These are phyloP conservation scores for Lecanosticta acicola DNA, from an alignment of 2,329 filamentous ascomycete species.

Conservation along the genomic window DNA sequence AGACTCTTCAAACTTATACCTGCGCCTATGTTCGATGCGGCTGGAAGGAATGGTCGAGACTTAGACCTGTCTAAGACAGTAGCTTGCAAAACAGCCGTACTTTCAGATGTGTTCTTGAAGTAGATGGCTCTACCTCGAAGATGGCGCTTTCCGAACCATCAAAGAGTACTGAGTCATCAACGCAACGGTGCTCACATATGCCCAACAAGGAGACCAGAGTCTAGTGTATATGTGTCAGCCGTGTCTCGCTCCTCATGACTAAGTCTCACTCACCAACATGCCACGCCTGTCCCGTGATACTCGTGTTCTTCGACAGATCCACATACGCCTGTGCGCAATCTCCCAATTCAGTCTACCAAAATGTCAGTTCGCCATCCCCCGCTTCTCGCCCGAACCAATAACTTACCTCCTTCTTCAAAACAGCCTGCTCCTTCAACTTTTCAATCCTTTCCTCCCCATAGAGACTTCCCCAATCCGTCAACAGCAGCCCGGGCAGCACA, in stretches of 20 bases:
- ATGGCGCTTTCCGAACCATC: no score
- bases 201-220: slow-evolving; percentile 14
- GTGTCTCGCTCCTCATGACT: no score
- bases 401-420: slow-evolving; percentile 54
- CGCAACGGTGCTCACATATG: no score
- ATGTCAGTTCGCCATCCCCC: background rate
- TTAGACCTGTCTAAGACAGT: no score
- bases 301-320: slow-evolving; percentile 50
- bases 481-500: slow-evolving; percentile 57
- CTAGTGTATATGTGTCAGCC: slow-evolving; percentile 6
- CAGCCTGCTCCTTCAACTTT: slow-evolving; percentile 49
- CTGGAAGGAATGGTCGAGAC: no score
- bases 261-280: slow-evolving; percentile 35
- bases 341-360: slow-evolving; percentile 41
- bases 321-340: slow-evolving; percentile 54
- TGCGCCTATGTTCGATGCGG: no score
- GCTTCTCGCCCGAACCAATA: background rate
- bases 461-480: slow-evolving; percentile 58
- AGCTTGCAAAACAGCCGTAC: no score
- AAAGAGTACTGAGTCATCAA: no score
- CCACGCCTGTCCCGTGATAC: slow-evolving; percentile 44
- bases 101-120: no score
- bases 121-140: no score
- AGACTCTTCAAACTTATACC: no score
- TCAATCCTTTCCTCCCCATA: slow-evolving; percentile 52